Conservation (phyloP, 208 protist genomes). For the Acanthamoeba royreba region DNA sequence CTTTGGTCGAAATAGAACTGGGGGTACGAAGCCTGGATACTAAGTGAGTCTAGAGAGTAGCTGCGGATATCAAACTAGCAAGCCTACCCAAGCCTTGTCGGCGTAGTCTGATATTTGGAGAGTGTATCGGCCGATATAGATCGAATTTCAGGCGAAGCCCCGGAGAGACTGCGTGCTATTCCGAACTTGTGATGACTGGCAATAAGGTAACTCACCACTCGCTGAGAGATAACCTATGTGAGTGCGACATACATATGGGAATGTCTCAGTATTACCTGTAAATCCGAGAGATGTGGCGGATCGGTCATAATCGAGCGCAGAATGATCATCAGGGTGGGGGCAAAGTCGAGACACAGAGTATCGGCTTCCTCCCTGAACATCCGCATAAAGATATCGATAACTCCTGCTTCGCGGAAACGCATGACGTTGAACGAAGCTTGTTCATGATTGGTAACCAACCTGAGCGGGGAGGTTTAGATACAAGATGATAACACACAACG, state of each 20-base stretch:
- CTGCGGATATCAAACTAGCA: neutral
- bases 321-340: conserved; percentile 28
- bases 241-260: too few species aligned
- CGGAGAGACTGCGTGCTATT: neutral
- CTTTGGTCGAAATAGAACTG: neutral
- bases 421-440: conserved; percentile 31
- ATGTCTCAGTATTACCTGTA: neutral
- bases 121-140: neutral
- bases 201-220: conserved; percentile 29
- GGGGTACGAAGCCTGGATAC: too few species aligned
- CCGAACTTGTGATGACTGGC: conserved; percentile 16
- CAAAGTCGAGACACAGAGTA: neutral
- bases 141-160: neutral
- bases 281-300: neutral
- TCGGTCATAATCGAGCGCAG: conserved; percentile 25
- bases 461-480: too few species aligned
- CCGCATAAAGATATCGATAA: conserved; percentile 21
- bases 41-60: too few species aligned
- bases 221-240: too few species aligned
- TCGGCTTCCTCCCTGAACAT: conserved; percentile 38
- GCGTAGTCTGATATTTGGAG: neutral
- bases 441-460: conserved; percentile 3
- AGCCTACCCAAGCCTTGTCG: neutral
- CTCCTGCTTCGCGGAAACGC: neutral
- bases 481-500: too few species aligned